phyloP scores from a whole-genome alignment of 345 rosid genomes.

The Bruguiera gymnorhiza region DNA sequence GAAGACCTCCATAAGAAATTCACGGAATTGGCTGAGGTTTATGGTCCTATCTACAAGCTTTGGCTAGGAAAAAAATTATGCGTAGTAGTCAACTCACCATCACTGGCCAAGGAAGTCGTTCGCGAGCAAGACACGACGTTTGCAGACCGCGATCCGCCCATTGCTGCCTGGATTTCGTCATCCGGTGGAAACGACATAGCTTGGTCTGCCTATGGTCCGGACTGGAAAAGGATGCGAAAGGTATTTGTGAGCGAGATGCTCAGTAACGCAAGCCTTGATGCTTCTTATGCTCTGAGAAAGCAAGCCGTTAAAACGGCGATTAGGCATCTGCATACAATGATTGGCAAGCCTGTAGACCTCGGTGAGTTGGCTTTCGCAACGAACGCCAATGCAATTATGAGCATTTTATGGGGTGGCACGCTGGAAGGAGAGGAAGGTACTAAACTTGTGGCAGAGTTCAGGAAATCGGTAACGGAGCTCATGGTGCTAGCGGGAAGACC shows the following conservation, averaged over 20 bases:
- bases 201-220: conserved; percentile 20
- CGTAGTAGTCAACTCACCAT: conserved; percentile 34
- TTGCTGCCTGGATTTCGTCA: conserved; percentile 9
- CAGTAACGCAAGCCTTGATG: conserved; percentile 33
- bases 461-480: conserved; percentile 13
- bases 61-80: conserved; percentile 30
- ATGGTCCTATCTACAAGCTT: conserved; percentile 47
- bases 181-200: conserved; percentile 33
- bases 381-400: conserved; percentile 13
- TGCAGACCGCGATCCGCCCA: conserved; percentile 33
- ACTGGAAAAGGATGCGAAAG: conserved; percentile 34
- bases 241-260: conserved; percentile 35
- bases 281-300: conserved; percentile 26
- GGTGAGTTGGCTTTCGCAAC: conserved; percentile 31
- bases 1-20: conserved; percentile 28
- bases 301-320: conserved; percentile 25
- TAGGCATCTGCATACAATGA: conserved; percentile 9
- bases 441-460: conserved; percentile 14
- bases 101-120: conserved; percentile 29
- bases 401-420: conserved; percentile 43
- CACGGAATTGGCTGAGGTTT: conserved; percentile 16
- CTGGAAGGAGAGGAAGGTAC: conserved; percentile 18
- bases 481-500: conserved; percentile 32
- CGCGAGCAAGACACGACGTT: conserved; percentile 38
- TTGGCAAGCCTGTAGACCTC: conserved; percentile 25